Conservation (phyloP, 805 yeast genomes). For the Jamesozyma piceae region DNA sequence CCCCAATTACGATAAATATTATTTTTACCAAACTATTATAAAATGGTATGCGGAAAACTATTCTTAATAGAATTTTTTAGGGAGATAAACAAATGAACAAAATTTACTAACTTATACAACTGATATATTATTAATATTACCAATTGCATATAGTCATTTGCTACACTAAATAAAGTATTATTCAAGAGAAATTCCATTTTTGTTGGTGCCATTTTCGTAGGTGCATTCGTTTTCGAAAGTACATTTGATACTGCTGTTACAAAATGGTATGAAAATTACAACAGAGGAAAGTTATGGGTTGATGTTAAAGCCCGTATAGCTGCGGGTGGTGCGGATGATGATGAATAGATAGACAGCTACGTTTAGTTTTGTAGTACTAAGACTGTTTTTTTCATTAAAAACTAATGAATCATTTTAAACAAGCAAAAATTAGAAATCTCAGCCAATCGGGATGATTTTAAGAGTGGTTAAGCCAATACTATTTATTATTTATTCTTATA, state of each 20-base stretch:
- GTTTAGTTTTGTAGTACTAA: not conserved
- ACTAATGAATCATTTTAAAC: not conserved
- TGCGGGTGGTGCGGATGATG: conserved; percentile 55
- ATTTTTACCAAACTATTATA: not conserved
- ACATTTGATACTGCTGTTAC: conserved; percentile 61
- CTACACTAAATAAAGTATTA: conserved; percentile 48
- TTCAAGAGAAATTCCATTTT: conserved; percentile 87
- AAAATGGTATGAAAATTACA: conserved; percentile 64
- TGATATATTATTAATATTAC: not conserved
- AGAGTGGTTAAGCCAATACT: too few species aligned
- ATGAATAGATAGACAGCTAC: conserved; percentile 11
- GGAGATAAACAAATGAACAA: not conserved
- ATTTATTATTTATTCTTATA: not conserved
- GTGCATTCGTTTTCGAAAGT: conserved; percentile 81
- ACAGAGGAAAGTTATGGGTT: conserved; percentile 79
- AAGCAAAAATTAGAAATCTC: too few species aligned
- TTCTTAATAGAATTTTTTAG: too few species aligned
- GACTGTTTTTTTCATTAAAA: not conserved
- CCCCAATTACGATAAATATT: not conserved
- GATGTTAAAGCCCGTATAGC: conserved; percentile 53
- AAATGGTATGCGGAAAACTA: not conserved
- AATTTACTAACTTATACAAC: not conserved
- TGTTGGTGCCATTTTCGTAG: conserved; percentile 73
- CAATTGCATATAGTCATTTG: conserved; percentile 22
- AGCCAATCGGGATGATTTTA: too few species aligned